Evolutionary conservation across 805 yeast species (phyloP), one percentile per base, ranked within the genome.

Genomic region (Yarrowia keelungensis): DNA sequence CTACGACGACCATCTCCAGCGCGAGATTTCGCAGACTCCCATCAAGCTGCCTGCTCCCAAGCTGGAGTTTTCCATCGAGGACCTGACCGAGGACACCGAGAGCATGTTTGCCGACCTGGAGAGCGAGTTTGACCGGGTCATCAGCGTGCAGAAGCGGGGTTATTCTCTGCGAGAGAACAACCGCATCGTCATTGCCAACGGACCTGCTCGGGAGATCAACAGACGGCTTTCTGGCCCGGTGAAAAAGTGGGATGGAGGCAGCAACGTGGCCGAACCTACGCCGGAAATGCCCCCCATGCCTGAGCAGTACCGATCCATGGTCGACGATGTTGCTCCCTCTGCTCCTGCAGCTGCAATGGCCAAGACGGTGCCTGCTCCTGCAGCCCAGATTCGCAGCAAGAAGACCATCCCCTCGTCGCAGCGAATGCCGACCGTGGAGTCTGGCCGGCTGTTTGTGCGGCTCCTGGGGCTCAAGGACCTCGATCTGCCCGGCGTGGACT

Each of bases 401-500:
- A 62, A 62, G 53, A 14, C 43, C 47, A 36, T 59, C 11, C 65
- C 65, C 41, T 59, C 65, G 16, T 62, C 67, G 22, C 67, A 62
- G 45, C 22, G 67, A 47, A 62, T 65, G 61, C 68, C 68, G 16
- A 51, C 49, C 11, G 69, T 43, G 8, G 70, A 69, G 46, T 58
- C 67, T 35, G 76, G 76, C 2, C 62, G 76, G 15, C 71, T 74
- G 46, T 74, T 74, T 56, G 59, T 74, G n/a, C 72, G 71, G 39
- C 67, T 74, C 26, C 50, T 67, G 8, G 74, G 74, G 1, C 67
- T 74, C 42, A 69, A 65, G 39, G 75, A 81, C 46, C 75, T 86
- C 39, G 73, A 75, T 8, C 76, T 86, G 69, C 86, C 87, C 0
- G 83, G 83, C 16, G 58, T 72, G n/a, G 71, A 69, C 26, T 72